Conservation (phyloP, 2,329 filamentous ascomycete genomes). For the Penicillium decumbens region DNA sequence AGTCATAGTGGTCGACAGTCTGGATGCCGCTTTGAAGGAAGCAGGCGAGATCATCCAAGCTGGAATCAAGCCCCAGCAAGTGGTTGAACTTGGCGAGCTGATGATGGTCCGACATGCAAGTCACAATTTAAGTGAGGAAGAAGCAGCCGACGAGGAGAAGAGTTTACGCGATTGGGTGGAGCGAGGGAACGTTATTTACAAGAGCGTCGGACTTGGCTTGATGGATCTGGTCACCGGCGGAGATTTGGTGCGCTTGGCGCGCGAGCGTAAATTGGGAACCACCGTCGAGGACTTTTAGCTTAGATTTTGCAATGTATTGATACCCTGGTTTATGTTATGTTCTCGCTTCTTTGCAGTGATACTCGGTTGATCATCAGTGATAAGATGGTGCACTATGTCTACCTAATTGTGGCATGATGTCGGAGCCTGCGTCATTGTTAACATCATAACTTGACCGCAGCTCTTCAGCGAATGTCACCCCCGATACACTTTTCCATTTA, state of each 20-base stretch:
- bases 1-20: slow-evolving; percentile 60
- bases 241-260: slow-evolving; percentile 55
- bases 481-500: neutral
- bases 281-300: slow-evolving; percentile 42
- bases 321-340: slow-evolving; percentile 8
- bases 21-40: slow-evolving; percentile 74
- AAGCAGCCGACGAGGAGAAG: slow-evolving; percentile 35
- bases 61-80: slow-evolving; percentile 64
- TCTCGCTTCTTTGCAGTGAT: neutral
- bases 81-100: slow-evolving; percentile 84
- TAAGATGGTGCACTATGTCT: neutral
- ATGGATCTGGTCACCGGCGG: slow-evolving; percentile 64
- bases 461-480: neutral
- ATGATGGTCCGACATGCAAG: slow-evolving; percentile 58
- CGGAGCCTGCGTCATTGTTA: slow-evolving; percentile 4
- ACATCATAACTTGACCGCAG: neutral
- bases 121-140: slow-evolving; percentile 28
- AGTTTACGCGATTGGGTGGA: slow-evolving; percentile 56
- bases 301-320: slow-evolving; percentile 1
- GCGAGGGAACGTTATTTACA: slow-evolving; percentile 63
- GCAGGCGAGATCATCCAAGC: slow-evolving; percentile 83
- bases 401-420: slow-evolving; percentile 2
- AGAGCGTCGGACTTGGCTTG: slow-evolving; percentile 63
- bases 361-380: neutral
- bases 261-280: slow-evolving; percentile 52